Percentiles rank a stretch among this genome's conserved stretches.
Conservation (phyloP, 1,284 basidiomycete species). For the Naganishia liquefaciens region DNA sequence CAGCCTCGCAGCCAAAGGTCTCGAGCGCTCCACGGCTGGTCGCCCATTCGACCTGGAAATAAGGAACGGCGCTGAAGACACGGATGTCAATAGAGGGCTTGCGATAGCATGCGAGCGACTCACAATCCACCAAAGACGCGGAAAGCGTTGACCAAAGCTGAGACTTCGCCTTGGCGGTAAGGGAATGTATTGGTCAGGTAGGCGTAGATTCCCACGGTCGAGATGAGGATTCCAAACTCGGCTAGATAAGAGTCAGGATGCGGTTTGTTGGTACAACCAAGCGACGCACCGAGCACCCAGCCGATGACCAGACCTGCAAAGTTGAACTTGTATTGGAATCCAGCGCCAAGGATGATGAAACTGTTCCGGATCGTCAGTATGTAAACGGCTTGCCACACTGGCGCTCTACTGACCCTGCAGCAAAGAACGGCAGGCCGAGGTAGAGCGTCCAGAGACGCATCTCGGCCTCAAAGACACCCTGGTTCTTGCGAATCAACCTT, state of each 20-base stretch:
- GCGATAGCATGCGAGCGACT: not conserved
- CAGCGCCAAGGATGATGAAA: conserved; percentile 23
- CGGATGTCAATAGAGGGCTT: not conserved
- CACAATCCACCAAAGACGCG: conserved; percentile 26
- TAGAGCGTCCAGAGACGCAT: conserved; percentile 31
- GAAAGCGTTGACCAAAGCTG: conserved; percentile 26
- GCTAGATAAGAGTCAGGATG: not conserved
- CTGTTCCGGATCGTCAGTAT: not conserved
- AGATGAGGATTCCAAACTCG: conserved; percentile 27
- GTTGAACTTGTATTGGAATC: conserved; percentile 29
- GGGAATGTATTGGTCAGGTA: conserved; percentile 30
- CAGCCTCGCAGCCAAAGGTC: conserved; percentile 25
- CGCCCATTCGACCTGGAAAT: conserved; percentile 27
- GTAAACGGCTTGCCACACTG: not conserved
- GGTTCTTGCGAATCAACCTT: conserved; percentile 28
- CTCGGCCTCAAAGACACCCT: conserved; percentile 28
- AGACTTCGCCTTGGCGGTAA: conserved; percentile 22
- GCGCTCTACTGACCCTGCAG: conserved; percentile 6
- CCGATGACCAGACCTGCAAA: conserved; percentile 25
- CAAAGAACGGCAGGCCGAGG: conserved; percentile 25
- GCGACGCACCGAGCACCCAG: conserved; percentile 23
- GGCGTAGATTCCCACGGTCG: conserved; percentile 23
- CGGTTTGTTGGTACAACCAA: not conserved
- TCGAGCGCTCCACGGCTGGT: conserved; percentile 12
- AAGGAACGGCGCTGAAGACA: conserved; percentile 18